Base-by-base conservation (phyloP, 163 green algal genomes). In the Botryococcus braunii region DNA sequence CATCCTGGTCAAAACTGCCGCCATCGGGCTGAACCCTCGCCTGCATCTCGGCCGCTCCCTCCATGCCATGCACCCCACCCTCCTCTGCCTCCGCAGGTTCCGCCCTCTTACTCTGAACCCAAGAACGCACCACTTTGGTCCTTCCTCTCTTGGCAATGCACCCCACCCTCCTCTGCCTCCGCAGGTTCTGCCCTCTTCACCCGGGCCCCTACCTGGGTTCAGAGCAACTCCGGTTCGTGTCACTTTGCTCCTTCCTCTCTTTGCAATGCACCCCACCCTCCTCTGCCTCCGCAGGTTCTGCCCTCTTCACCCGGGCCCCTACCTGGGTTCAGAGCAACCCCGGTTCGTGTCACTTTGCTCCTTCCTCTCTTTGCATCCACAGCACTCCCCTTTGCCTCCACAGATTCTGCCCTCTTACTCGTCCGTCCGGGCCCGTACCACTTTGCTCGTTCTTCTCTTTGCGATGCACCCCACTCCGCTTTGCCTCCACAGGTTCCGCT, bases 1-100 rank as follows among this genome's bases (percentile, higher is more conserved):
- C 0, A 80, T 96, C 25, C 68, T 96, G 29, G 79, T 92, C 62
- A 96, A 96, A 77, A 77, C 86, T 62, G 91, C 91, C 2, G 89
- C 85, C 37, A 79, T 92, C 36, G 91, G 91, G 6, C 80, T 98
- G 29, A 70, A 89, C 13, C 91, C 92, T 0, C 43, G 73, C 31
- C 79, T 78, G 68, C 88, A 97, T 74, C 77, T 97, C 55, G 91
- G 90, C 21, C 79, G 79, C 25, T 76, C 40, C 29, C 77, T 97
- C 2, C 61, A 58, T 0, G 37, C 85, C 25, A 68, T 93, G 64
- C 63, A 86, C 61, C 65, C 70, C 1, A 47, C 76, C 32, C 78
- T 97, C 66, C 55, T 73, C 48, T 48, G 32, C 2, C 64, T 79
- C 5, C 35, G 29, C 40, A 66, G 69, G 69, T 73, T 29, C 27